phyloP scores from a whole-genome alignment of 73 alveolate species.

The Loxodes magnus region DNA sequence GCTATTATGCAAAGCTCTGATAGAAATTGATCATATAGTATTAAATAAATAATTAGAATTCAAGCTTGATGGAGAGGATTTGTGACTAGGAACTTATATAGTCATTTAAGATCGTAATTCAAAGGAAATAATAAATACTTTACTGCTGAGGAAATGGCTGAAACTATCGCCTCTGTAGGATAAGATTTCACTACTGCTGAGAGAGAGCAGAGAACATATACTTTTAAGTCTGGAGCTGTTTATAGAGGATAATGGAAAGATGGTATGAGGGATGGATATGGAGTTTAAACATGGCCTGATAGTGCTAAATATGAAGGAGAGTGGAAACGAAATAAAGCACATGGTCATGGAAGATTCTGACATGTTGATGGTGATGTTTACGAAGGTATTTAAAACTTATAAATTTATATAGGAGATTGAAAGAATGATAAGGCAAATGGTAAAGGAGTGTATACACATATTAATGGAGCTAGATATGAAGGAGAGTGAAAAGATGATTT shows the following conservation, averaged over 20 bases:
- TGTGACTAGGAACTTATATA: too few species aligned
- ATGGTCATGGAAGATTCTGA: conserved; percentile 68
- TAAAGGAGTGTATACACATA: conserved; percentile 20
- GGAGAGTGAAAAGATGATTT: conserved; percentile 40
- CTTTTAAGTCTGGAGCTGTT: conserved; percentile 43
- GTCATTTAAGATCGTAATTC: too few species aligned
- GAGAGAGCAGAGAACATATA: neutral
- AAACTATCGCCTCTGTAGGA: too few species aligned
- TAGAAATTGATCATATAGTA: too few species aligned
- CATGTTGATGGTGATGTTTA: conserved; percentile 60
- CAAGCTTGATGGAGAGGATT: too few species aligned
- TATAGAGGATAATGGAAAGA: conserved; percentile 85
- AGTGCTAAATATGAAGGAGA: conserved; percentile 49
- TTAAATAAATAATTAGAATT: too few species aligned
- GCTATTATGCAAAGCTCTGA: too few species aligned
- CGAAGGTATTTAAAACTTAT: too few species aligned
- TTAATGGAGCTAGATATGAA: conserved; percentile 39
- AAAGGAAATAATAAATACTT: too few species aligned
- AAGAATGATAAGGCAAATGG: conserved; percentile 29
- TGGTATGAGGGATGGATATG: conserved; percentile 68
- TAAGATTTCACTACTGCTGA: neutral
- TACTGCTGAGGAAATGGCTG: too few species aligned
- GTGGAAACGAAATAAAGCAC: conserved; percentile 31
- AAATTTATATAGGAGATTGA: conserved; percentile 45
- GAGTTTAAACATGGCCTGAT: conserved; percentile 69